Evolutionary conservation across 108 stramenopile genomes (phyloP).

Genomic region (Seminavis robusta): DNA sequence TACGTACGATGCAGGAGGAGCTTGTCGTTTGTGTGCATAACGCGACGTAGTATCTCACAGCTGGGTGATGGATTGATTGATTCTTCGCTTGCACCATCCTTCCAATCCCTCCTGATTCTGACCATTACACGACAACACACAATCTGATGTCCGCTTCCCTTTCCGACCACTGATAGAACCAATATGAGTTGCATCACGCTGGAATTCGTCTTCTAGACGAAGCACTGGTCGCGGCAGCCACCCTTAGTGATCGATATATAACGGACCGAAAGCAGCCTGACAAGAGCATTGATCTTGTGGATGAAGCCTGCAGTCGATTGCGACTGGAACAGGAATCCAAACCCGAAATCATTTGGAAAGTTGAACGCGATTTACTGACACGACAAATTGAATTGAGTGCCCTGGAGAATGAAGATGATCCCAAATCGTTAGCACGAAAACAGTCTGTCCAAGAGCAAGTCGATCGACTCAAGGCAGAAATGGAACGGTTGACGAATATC

Average conservation of each 20-base stretch:
- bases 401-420: constrained; percentile 61
- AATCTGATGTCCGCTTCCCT: too few species aligned
- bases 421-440: constrained; percentile 38
- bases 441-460: constrained; percentile 62
- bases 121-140: too few species aligned
- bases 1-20: too few species aligned
- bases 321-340: constrained; percentile 78
- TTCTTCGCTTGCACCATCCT: too few species aligned
- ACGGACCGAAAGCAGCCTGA: constrained; percentile 92
- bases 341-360: constrained; percentile 75
- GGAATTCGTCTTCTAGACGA: constrained; percentile 91
- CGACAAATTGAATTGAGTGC: constrained; percentile 80
- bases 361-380: constrained; percentile 72
- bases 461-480: constrained; percentile 55
- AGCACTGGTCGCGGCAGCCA: constrained; percentile 91
- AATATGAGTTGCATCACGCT: constrained; percentile 91
- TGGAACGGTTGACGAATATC: constrained; percentile 49
- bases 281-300: constrained; percentile 93
- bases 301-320: constrained; percentile 84
- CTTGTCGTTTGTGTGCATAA: too few species aligned
- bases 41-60: too few species aligned
- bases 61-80: too few species aligned
- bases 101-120: too few species aligned
- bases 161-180: too few species aligned
- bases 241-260: constrained; percentile 91